phyloP scores from a whole-genome alignment of 2,329 filamentous ascomycete genomes.

The Pseudogymnoascus sp. region DNA sequence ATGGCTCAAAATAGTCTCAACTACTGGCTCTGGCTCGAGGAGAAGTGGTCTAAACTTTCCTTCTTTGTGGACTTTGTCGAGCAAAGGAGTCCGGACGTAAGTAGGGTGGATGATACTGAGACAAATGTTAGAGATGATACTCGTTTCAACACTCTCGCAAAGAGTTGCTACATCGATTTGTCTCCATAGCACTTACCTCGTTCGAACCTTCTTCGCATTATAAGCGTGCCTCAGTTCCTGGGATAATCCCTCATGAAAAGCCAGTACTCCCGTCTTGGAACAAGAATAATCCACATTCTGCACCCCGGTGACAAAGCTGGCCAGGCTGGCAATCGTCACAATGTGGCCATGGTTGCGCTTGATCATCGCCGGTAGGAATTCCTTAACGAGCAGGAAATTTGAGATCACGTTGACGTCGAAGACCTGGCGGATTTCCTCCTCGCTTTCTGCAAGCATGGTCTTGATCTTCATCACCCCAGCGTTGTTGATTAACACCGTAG shows the following conservation, averaged over 20 bases:
- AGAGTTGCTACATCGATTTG: neutral
- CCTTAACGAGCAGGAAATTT: constrained; percentile 54
- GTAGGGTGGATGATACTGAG: constrained; percentile 13
- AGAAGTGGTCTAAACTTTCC: constrained; percentile 11
- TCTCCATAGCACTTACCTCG: neutral
- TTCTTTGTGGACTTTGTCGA: neutral
- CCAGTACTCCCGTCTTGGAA: constrained; percentile 56
- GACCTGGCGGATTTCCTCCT: constrained; percentile 50
- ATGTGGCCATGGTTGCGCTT: constrained; percentile 59
- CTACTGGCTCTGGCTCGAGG: constrained; percentile 14
- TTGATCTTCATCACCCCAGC: constrained; percentile 52
- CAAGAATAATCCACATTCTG: constrained; percentile 52
- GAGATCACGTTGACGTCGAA: constrained; percentile 63
- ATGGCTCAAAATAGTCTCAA: constrained; percentile 10
- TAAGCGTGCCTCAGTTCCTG: constrained; percentile 50
- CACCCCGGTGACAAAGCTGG: constrained; percentile 19
- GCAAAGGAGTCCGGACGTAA: constrained; percentile 14
- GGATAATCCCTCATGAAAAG: constrained; percentile 58
- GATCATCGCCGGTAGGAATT: constrained; percentile 61
- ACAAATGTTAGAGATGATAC: neutral
- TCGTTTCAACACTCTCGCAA: neutral
- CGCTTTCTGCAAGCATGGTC: constrained; percentile 47
- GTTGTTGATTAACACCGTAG: constrained; percentile 65
- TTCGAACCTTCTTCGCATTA: constrained; percentile 51
- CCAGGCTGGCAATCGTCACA: constrained; percentile 53